A percentile compares a stretch with the other conserved stretches of the same genome.
These are phyloP conservation scores for Umbelopsis sp. DNA, from an alignment of 371 early-diverging fungal genomes.

Conservation along the genomic window DNA sequence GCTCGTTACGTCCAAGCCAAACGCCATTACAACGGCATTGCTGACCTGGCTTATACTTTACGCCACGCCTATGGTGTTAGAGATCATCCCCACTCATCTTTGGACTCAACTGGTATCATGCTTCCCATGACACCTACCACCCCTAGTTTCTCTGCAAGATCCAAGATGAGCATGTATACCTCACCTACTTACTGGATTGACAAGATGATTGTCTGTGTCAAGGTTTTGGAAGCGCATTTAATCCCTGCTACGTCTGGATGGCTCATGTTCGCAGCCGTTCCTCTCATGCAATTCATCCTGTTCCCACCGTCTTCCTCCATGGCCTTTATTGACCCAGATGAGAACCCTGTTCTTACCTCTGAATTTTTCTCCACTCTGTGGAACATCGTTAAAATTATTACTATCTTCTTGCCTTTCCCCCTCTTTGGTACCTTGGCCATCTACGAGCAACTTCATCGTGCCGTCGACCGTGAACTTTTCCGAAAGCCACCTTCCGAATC, in stretches of 20 bases:
- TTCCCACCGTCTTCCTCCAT: constrained; percentile 44
- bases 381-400: constrained; percentile 48
- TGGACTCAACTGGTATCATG: constrained; percentile 14
- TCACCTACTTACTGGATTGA: constrained; percentile 34
- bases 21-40: constrained; percentile 56
- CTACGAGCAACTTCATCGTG: constrained; percentile 53
- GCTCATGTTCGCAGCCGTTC: constrained; percentile 64
- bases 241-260: constrained; percentile 58
- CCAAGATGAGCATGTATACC: constrained; percentile 29
- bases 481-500: constrained; percentile 40
- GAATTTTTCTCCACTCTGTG: constrained; percentile 49
- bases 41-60: constrained; percentile 44
- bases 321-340: constrained; percentile 36
- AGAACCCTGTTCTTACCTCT: constrained; percentile 48
- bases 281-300: constrained; percentile 52
- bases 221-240: constrained; percentile 59
- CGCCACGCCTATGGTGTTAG: constrained; percentile 10
- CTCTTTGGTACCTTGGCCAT: constrained; percentile 49
- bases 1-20: constrained; percentile 68
- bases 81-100: background rate
- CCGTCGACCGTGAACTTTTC: constrained; percentile 48
- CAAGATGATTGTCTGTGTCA: constrained; percentile 45
- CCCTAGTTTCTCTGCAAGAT: constrained; percentile 12
- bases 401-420: constrained; percentile 51
- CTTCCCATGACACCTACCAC: constrained; percentile 14